Percentiles rank a stretch among this genome's conserved stretches.
These are phyloP conservation scores for Cercophora scortea DNA, from an alignment of 495 filamentous ascomycete species.

Conservation along the genomic window DNA sequence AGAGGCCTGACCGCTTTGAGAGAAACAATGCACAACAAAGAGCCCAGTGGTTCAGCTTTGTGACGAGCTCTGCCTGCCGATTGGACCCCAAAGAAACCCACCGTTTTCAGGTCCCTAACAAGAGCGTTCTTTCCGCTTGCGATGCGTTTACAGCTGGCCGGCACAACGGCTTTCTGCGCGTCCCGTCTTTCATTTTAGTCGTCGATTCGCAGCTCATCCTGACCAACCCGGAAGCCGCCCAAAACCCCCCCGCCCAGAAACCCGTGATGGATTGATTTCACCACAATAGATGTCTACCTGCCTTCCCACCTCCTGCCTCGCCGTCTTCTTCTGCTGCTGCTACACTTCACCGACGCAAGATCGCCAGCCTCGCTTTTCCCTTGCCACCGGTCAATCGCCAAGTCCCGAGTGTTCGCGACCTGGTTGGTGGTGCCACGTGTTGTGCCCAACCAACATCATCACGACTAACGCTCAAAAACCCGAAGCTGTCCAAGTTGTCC, in stretches of 20 bases:
- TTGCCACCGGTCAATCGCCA: not conserved
- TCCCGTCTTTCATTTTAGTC: conserved; percentile 10
- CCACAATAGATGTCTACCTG: too few relatives aligned
- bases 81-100: conserved; percentile 13
- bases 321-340: not conserved
- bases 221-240: not conserved
- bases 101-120: conserved; percentile 23
- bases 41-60: conserved; percentile 5
- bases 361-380: not conserved
- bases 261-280: not conserved
- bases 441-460: not conserved
- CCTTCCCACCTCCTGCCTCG: too few relatives aligned
- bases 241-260: too few relatives aligned
- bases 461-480: too few relatives aligned
- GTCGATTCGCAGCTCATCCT: not conserved
- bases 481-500: too few relatives aligned
- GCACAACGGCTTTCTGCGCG: conserved; percentile 5
- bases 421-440: not conserved
- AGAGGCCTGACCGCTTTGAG: not conserved
- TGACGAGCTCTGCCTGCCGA: conserved; percentile 10
- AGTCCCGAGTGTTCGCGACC: not conserved
- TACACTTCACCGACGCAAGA: not conserved
- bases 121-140: conserved; percentile 22
- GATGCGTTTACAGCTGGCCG: conserved; percentile 5
- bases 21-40: conserved; percentile 7